Evolutionary conservation across 768 basidiomycete species (phyloP).

Genomic region (Termitomyces bulborhizus): DNA sequence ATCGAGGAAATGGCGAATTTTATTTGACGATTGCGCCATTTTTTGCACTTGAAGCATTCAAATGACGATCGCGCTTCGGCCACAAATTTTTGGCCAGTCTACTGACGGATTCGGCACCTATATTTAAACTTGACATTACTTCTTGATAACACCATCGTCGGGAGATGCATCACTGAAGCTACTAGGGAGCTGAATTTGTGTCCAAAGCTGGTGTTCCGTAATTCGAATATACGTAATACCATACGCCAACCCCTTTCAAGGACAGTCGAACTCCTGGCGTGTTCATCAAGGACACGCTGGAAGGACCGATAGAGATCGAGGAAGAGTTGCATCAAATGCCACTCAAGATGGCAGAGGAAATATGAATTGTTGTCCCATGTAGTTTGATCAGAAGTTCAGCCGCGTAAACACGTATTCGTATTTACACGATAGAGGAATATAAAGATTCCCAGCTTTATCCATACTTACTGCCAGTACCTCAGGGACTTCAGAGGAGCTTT

Average conservation of each 20-base stretch:
- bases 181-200: background rate
- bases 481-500: no score
- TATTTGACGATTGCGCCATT: constrained; percentile 15
- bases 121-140: background rate
- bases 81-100: background rate
- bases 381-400: background rate
- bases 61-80: constrained; percentile 9
- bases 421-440: background rate
- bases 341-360: background rate
- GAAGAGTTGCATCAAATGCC: no score
- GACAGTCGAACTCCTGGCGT: background rate
- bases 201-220: background rate
- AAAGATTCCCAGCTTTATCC: background rate
- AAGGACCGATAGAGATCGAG: background rate
- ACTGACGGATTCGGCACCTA: background rate
- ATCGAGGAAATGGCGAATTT: no score
- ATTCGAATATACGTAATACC: background rate
- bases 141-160: background rate
- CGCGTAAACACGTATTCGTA: background rate
- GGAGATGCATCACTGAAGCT: background rate
- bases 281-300: background rate
- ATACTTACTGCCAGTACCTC: background rate
- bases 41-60: constrained; percentile 5
- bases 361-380: background rate
- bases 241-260: background rate